Evolutionary conservation across 306 rosid genomes (phyloP), one percentile per base, ranked within the genome.

Genomic region (Glycyrrhiza uralensis): DNA sequence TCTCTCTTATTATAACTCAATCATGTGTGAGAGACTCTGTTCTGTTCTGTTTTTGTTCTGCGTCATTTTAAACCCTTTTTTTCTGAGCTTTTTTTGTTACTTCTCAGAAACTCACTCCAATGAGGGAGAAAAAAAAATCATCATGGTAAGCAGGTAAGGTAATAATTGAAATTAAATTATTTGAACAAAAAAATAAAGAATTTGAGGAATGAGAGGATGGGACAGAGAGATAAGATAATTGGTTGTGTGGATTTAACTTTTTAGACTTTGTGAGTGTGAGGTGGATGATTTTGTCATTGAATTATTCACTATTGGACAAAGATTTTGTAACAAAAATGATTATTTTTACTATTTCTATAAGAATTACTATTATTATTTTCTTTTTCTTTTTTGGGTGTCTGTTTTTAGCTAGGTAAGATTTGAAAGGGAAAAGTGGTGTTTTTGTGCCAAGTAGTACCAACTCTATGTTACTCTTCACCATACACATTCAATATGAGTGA

Each of bases 401-500:
- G 15, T 3, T 23, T 74, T 20, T 42, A 39, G 24, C 75, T 56
- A 67, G 79, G 82, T 72, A 65, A 49, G 84, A 79, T 64, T 75
- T 70, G 79, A 79, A 46, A 80, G 80, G 67, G 82, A 76, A 66
- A 80, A 83, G 82, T 38, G 32, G 62, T 18, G n/a, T n/a, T n/a
- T n/a, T n/a, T n/a, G 74, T 33, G 61, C 60, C 63, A 80, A 83
- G 87, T 79, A 83, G 87, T 79, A 83, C 84, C 76, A 75, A 79
- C 81, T 79, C 46, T 50, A 79, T 72, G 79, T 72, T 50, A 83
- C 84, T 83, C 87, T 50, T 83, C 38, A 83, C 84, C 87, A 66
- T 15, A 80, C 82, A 58, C 17, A 66, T 75, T 71, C 60, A 72
- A 56, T 5, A 50, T 23, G 78, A 80, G 82, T 66, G 84, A 83